phyloP scores from a whole-genome alignment of 1,139 yeast species.

The Geotrichum carabidarum region DNA sequence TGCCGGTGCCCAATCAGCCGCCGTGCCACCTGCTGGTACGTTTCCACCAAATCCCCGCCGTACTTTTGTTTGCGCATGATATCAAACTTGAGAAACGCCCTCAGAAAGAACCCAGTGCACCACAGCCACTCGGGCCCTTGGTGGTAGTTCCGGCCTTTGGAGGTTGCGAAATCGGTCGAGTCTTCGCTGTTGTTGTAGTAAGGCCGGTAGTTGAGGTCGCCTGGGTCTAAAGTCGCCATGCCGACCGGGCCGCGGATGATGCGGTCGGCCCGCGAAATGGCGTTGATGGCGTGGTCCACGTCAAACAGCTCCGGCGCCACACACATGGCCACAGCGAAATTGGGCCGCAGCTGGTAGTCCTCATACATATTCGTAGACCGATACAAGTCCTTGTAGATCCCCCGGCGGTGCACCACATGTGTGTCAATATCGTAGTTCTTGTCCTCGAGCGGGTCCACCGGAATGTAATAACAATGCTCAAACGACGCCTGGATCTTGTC shows the following conservation, averaged over 20 bases:
- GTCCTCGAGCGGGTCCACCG: constrained; percentile 53
- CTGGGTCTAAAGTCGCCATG: constrained; percentile 86
- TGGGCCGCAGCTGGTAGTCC: constrained; percentile 89
- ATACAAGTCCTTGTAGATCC: constrained; percentile 85
- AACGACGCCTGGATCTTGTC: constrained; percentile 61
- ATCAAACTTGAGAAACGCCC: constrained; percentile 63
- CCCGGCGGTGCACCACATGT: constrained; percentile 73
- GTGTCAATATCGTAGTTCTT: constrained; percentile 55
- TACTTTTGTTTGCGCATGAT: constrained; percentile 34
- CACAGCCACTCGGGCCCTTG: constrained; percentile 99
- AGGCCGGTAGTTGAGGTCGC: constrained; percentile 87
- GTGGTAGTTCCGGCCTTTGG: constrained; percentile 94
- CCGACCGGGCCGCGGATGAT: constrained; percentile 85
- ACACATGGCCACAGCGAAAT: constrained; percentile 85
- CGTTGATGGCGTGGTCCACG: constrained; percentile 53
- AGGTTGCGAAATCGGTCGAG: constrained; percentile 78
- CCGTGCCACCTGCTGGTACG: constrained; percentile 43
- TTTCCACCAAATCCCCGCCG: constrained; percentile 28
- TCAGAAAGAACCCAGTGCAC: constrained; percentile 79
- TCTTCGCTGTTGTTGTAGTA: constrained; percentile 78
- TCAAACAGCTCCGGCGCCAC: constrained; percentile 91
- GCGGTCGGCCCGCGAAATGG: constrained; percentile 66
- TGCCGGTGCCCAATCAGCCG: constrained; percentile 59
- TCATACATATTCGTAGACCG: constrained; percentile 80
- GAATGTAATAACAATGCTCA: constrained; percentile 73